Percentiles rank a stretch among this genome's conserved stretches.
These are phyloP conservation scores for Penicillium dipodomyicola DNA, from an alignment of 495 filamentous ascomycete species.

Conservation along the genomic window DNA sequence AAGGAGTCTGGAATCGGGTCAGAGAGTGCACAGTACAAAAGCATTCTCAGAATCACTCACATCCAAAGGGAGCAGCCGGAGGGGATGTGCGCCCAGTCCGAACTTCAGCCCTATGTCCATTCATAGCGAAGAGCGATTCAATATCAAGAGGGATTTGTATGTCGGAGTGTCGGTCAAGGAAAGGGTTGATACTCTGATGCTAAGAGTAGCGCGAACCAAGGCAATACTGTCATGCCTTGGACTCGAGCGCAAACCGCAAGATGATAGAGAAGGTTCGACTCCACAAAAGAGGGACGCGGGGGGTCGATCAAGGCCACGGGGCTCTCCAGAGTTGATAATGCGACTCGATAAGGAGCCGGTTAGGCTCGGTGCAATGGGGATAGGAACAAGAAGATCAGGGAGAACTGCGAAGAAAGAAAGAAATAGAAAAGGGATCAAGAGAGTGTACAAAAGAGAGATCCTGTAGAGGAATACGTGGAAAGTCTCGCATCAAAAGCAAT, in stretches of 20 bases:
- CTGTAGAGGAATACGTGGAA: conserved; percentile 8
- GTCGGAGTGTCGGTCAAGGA: conserved; percentile 5
- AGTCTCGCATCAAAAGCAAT: conserved; percentile 15
- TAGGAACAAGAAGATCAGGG: not conserved
- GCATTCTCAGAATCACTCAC: conserved; percentile 40
- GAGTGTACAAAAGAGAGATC: conserved; percentile 9
- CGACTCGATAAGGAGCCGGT: not conserved
- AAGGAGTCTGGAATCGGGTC: conserved; percentile 37
- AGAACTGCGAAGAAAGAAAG: not conserved
- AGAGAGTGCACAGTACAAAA: conserved; percentile 20
- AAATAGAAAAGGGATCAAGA: conserved; percentile 6
- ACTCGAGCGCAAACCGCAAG: not conserved
- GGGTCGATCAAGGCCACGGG: conserved; percentile 7
- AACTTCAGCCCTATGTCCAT: conserved; percentile 33
- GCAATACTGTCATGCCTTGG: conserved; percentile 37
- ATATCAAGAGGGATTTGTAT: not conserved
- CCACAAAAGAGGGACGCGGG: conserved; percentile 12
- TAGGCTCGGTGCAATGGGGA: not conserved
- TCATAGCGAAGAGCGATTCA: conserved; percentile 26
- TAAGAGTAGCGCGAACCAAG: conserved; percentile 27
- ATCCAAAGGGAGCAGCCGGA: conserved; percentile 56
- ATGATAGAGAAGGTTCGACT: conserved; percentile 6
- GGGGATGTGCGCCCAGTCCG: conserved; percentile 33
- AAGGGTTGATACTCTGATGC: conserved; percentile 26
- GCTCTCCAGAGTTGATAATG: conserved; percentile 1